phyloP scores from a whole-genome alignment of 805 yeast genomes.

The Candida loeiensis region DNA sequence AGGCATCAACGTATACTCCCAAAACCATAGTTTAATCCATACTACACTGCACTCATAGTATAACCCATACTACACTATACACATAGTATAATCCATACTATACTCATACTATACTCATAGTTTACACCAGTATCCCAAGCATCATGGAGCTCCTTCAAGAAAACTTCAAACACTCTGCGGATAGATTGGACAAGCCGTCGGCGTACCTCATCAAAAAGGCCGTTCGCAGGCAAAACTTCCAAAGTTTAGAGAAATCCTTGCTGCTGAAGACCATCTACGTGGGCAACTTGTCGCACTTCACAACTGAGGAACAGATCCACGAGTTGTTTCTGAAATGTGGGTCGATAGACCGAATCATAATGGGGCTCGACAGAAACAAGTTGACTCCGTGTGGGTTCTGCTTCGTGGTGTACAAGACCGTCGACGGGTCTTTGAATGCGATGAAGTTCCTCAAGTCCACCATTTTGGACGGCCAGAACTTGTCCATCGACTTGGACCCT shows the following conservation, averaged over 20 bases:
- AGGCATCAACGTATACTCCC: too few relatives aligned
- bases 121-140: not conserved
- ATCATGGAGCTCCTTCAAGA: slow-evolving; percentile 40
- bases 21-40: too few relatives aligned
- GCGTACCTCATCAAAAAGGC: slow-evolving; percentile 66
- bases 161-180: slow-evolving; percentile 59
- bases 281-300: slow-evolving; percentile 84
- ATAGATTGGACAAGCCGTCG: slow-evolving; percentile 70
- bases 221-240: slow-evolving; percentile 46
- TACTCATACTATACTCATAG: too few relatives aligned
- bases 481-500: slow-evolving; percentile 90
- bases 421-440: slow-evolving; percentile 73
- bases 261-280: slow-evolving; percentile 78
- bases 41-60: too few relatives aligned
- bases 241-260: slow-evolving; percentile 63
- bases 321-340: slow-evolving; percentile 87
- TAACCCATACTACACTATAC: too few relatives aligned
- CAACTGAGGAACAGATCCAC: slow-evolving; percentile 91
- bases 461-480: slow-evolving; percentile 73
- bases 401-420: slow-evolving; percentile 72
- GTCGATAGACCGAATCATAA: slow-evolving; percentile 69
- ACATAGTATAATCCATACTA: too few relatives aligned
- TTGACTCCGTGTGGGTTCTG: slow-evolving; percentile 97
- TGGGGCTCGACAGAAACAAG: slow-evolving; percentile 91
- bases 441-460: slow-evolving; percentile 80